These are phyloP conservation scores for Alternaria arborescens DNA, from an alignment of 2,329 filamentous ascomycete genomes.

Conservation along the genomic window DNA sequence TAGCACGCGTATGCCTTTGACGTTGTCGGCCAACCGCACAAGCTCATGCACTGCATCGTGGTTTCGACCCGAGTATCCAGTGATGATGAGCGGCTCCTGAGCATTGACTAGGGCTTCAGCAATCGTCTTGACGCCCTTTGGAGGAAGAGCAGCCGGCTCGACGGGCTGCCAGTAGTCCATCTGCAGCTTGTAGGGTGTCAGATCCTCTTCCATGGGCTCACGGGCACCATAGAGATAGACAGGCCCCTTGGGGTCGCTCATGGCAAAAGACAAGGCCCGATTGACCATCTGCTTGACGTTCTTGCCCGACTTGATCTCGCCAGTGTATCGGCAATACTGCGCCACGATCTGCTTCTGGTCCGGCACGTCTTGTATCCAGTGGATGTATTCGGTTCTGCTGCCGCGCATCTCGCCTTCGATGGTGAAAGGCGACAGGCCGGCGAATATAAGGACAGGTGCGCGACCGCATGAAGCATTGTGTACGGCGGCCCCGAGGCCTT, in stretches of 20 bases:
- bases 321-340: constrained; percentile 86
- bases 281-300: constrained; percentile 93
- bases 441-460: constrained; percentile 79
- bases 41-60: constrained; percentile 68
- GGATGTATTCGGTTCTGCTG: constrained; percentile 78
- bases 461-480: constrained; percentile 81
- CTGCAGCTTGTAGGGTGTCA: constrained; percentile 66
- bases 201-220: constrained; percentile 85
- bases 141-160: constrained; percentile 69
- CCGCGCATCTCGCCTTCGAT: constrained; percentile 80
- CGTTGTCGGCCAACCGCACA: constrained; percentile 71
- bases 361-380: constrained; percentile 86
- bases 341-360: constrained; percentile 81
- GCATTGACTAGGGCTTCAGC: constrained; percentile 70
- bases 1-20: constrained; percentile 74
- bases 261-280: constrained; percentile 82
- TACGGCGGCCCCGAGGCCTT: constrained; percentile 78
- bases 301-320: constrained; percentile 81
- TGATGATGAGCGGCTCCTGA: constrained; percentile 72
- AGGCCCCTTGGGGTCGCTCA: constrained; percentile 77
- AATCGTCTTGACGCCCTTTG: constrained; percentile 65
- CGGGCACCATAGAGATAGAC: constrained; percentile 81
- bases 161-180: constrained; percentile 76
- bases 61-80: constrained; percentile 76
- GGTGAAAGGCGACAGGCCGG: constrained; percentile 78